phyloP scores from a whole-genome alignment of 495 filamentous ascomycete species.

The Aspergillus baeticus region DNA sequence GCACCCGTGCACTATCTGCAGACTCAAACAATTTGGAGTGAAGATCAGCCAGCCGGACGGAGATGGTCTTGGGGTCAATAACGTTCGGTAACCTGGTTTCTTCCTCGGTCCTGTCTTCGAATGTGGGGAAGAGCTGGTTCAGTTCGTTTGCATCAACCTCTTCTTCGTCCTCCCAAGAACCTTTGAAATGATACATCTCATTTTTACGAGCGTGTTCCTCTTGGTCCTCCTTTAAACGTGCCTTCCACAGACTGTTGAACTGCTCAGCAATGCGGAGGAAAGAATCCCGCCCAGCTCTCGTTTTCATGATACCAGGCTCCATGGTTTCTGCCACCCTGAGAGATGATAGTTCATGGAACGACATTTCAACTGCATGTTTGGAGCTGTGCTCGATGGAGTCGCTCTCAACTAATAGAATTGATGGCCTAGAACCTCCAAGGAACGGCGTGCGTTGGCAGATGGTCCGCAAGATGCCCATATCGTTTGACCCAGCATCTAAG shows the following conservation, averaged over 20 bases:
- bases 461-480: conserved; percentile 28
- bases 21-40: conserved; percentile 51
- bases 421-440: conserved; percentile 49
- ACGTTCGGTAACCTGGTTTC: conserved; percentile 24
- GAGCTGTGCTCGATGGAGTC: conserved; percentile 13
- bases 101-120: conserved; percentile 49
- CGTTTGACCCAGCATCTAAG: conserved; percentile 19
- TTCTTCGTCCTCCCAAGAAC: conserved; percentile 68
- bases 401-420: conserved; percentile 19
- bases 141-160: conserved; percentile 77
- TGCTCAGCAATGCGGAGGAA: conserved; percentile 56
- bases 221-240: conserved; percentile 68
- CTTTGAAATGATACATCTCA: conserved; percentile 78
- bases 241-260: conserved; percentile 77
- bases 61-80: conserved; percentile 44
- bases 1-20: conserved; percentile 24
- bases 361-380: conserved; percentile 45
- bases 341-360: conserved; percentile 44
- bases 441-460: conserved; percentile 62
- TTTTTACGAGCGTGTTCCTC: conserved; percentile 66
- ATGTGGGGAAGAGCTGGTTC: conserved; percentile 76
- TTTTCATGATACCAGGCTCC: conserved; percentile 32
- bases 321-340: conserved; percentile 35
- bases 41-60: conserved; percentile 49
- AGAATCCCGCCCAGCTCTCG: conserved; percentile 26